Conservation (phyloP, 129 eudicot genomes). For the Heracleum sosnowskyi region DNA sequence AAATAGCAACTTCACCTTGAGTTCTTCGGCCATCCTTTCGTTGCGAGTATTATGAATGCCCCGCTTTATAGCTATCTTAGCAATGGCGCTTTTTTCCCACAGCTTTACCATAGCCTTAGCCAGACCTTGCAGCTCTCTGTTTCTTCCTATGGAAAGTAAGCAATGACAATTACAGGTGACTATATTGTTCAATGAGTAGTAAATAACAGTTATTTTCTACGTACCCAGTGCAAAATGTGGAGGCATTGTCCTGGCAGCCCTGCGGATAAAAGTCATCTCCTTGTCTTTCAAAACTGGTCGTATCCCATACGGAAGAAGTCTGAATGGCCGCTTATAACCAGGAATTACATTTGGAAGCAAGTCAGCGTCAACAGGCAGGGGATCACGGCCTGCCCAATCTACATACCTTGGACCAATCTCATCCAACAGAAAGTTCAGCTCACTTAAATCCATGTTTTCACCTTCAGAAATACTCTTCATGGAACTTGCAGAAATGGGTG, state of each 20-base stretch:
- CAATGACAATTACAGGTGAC: not conserved
- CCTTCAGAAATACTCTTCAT: conserved; percentile 44
- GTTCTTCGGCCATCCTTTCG: conserved; percentile 95
- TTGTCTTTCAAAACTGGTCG: conserved; percentile 44
- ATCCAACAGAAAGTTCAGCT: conserved; percentile 53
- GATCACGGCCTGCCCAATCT: conserved; percentile 90
- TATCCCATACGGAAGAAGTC: conserved; percentile 73
- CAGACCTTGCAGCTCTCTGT: conserved; percentile 84
- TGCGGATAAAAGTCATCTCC: conserved; percentile 66
- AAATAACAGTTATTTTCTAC: conserved; percentile 1
- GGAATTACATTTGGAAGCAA: conserved; percentile 62
- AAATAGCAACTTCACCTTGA: conserved; percentile 42
- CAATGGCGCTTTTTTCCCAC: conserved; percentile 83
- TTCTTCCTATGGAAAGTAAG: conserved; percentile 56
- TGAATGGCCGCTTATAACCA: conserved; percentile 74
- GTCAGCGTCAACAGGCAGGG: conserved; percentile 93
- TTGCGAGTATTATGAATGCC: conserved; percentile 78
- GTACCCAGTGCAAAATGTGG: conserved; percentile 97
- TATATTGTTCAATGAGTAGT: not conserved
- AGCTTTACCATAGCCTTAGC: conserved; percentile 82
- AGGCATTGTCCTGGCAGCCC: conserved; percentile 73
- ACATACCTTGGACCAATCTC: conserved; percentile 74
- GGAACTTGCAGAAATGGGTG: conserved; percentile 20
- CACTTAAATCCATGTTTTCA: conserved; percentile 53
- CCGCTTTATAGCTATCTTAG: conserved; percentile 88